Evolutionary conservation across 352 stramenopile genomes (phyloP), one percentile per base, ranked within the genome.

Genomic region (Nannochloropsis limnetica): DNA sequence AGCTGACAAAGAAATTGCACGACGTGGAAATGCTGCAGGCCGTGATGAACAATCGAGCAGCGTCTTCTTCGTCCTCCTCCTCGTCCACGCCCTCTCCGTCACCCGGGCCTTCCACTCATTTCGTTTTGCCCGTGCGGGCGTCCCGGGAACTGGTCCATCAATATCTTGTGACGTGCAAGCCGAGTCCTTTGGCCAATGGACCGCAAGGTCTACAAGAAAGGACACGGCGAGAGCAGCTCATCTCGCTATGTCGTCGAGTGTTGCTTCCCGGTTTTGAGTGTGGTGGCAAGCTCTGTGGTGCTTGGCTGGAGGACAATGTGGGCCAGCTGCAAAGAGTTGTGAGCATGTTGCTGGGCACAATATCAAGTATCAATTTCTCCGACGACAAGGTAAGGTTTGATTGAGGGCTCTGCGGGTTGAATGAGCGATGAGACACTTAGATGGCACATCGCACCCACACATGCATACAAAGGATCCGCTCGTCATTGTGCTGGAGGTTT

Each of bases 1-100:
- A 68, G 54, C 54, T 68, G 23, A 68, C 54, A 68, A 68, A 68
- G 23, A 68, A 27, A 27, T 27, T 68, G 54, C 54, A 68, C 44
- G 44, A 67, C 0, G 14, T 68, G 6, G 20, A 1, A 9, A n/a
- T 68, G 2, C 6, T n/a, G 23, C 20, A 68, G 0, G 23, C 20
- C 20, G 54, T 68, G 20, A 68, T n/a, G 54, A 4, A 27, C 20
- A 68, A 68, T 68, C 20, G 54, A 5, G 23, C 54, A 67, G 44
- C 11, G 14, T 20, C 44, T 20, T 20, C 14, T 20, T n/a, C 44
- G n/a, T 67, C 44, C 44, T 20, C 11, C n/a, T 67, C 44, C n/a
- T 67, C 44, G 44, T n/a, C 11, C 44, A 20, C 44, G 44, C 44
- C 44, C 44, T 67, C 44, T n/a, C 11, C n/a, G 14, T 67, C n/a